phyloP scores from a whole-genome alignment of 2,329 filamentous ascomycete genomes.

The Epichloe coenophiala region DNA sequence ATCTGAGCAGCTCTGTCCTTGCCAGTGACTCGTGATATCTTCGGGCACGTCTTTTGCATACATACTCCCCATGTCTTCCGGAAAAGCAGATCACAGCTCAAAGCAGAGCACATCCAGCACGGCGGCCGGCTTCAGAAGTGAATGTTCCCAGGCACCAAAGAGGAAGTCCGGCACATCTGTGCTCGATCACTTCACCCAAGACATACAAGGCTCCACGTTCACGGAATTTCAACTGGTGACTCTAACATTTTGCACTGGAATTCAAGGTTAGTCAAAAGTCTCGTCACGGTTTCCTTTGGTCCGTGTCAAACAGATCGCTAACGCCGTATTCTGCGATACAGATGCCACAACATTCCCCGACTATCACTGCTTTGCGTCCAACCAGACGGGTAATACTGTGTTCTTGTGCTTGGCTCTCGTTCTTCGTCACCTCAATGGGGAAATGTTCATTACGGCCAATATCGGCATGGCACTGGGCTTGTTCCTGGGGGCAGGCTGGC shows the following conservation, averaged over 20 bases:
- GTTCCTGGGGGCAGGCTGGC: conserved; percentile 40
- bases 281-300: too few relatives aligned
- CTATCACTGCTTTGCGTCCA: conserved; percentile 49
- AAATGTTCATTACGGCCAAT: conserved; percentile 38
- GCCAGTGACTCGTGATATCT: background rate
- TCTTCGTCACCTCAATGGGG: conserved; percentile 30
- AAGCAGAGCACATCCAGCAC: background rate
- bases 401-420: conserved; percentile 41
- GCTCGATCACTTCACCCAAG: conserved; percentile 10
- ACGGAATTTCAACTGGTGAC: conserved; percentile 32
- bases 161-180: background rate
- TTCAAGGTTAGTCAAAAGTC: conserved; percentile 26
- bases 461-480: conserved; percentile 40
- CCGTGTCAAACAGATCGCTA: background rate
- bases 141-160: background rate
- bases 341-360: conserved; percentile 48
- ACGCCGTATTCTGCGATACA: conserved; percentile 6
- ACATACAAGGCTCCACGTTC: conserved; percentile 26
- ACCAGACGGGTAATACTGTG: conserved; percentile 53
- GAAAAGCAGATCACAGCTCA: background rate
- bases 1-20: background rate
- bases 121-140: background rate
- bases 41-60: background rate
- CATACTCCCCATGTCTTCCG: background rate
- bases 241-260: conserved; percentile 36